Evolutionary conservation across 2,329 filamentous ascomycete genomes (phyloP).

Genomic region (Colletotrichum endophyticum): DNA sequence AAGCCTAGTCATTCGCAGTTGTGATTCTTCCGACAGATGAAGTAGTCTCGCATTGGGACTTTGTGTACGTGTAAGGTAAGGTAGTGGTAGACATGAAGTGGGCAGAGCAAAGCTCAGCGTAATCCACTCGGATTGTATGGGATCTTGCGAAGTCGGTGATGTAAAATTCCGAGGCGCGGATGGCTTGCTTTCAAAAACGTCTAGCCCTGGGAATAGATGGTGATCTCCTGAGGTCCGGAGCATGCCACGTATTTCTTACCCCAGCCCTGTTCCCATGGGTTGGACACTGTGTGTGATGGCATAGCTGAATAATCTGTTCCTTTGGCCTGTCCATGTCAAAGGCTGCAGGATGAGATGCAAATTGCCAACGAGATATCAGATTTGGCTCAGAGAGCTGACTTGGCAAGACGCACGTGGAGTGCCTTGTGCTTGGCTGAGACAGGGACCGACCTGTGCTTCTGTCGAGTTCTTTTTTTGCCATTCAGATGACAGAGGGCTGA

Average conservation of each 20-base stretch:
- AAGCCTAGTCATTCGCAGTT: not conserved
- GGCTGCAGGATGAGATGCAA: not conserved
- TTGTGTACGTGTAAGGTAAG: not conserved
- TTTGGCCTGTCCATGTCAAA: not conserved
- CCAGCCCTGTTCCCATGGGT: not conserved
- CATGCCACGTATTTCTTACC: not conserved
- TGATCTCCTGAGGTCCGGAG: not conserved
- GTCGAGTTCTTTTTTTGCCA: not conserved
- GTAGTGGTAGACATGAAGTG: not conserved
- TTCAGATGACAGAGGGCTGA: not conserved
- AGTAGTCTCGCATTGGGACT: not conserved
- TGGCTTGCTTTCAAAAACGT: not conserved
- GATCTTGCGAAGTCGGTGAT: not conserved
- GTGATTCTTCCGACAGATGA: not conserved
- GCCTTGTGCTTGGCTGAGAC: not conserved
- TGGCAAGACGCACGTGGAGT: not conserved
- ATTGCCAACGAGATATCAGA: not conserved
- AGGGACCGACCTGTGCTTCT: not conserved
- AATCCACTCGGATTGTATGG: not conserved
- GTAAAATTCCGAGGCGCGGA: not conserved
- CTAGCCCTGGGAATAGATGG: not conserved
- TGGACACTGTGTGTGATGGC: not conserved
- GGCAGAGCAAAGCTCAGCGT: not conserved
- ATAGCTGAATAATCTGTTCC: not conserved
- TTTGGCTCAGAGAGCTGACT: not conserved